Base-by-base conservation (phyloP, 257 asterid species). In the Prunella vulgaris region DNA sequence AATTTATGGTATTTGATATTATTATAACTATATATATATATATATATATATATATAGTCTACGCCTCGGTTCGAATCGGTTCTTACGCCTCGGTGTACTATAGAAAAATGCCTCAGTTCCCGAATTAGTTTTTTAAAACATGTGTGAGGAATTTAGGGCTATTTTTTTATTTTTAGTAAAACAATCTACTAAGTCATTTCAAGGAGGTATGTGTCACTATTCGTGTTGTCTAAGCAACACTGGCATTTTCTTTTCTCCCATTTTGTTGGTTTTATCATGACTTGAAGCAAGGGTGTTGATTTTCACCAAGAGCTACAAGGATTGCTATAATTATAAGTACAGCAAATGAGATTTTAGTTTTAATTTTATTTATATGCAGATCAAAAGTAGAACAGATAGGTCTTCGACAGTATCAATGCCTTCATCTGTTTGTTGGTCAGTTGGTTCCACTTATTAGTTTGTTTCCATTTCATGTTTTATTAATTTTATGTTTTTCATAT, bases 371-470 rank as follows among this genome's bases (percentile, higher is more conserved):
- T 33, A 33, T 60, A 48, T 83, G 88, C 97, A 90, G 98, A 72
- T 76, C 66, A 82, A 42, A 68, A 75, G 78, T 65, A 77, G 38
- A 58, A 42, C 69, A 38, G 44, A 52, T 71, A 33, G 44, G 69
- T 52, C 81, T 63, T 33, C 72, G 58, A 62, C 75, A 51, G 67
- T 77, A 70, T 83, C 79, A 66, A 85, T 93, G 97, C 85, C 89
- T 70, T 90, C 97, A 52, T 88, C 98, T 57, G 80, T 93, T 37
- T 88, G 90, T 70, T 83, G 92, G 98, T 93, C 68, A 78, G 97
- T 78, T 49, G 74, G 65, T 66, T 75, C 69, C 38, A 42, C 28
- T 53, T 25, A 64, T 64, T 15, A 20, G 51, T 35, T 44, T 7
- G 10, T 27, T 68, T 77, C 62, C 27, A 17, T 32, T 57, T 67